These are phyloP conservation scores for Ramaria sp. DNA, from an alignment of 768 basidiomycete genomes.

Conservation along the genomic window DNA sequence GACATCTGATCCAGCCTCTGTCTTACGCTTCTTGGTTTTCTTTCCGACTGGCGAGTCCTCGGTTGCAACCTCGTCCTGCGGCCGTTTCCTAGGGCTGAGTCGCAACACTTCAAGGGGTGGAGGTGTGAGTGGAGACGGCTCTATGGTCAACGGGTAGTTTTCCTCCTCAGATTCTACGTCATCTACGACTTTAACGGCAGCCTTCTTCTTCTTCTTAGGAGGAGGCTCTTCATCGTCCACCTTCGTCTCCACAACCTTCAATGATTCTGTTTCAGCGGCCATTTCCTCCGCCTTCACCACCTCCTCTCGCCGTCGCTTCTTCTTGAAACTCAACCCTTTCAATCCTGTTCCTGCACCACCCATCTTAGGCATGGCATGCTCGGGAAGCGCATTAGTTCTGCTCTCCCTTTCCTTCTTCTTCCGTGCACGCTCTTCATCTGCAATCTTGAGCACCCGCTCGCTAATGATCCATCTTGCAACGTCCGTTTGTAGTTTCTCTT, in stretches of 20 bases:
- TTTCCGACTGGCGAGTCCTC: background rate
- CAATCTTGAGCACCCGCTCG: conserved; percentile 39
- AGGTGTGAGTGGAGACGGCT: conserved; percentile 1
- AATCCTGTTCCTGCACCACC: conserved; percentile 11
- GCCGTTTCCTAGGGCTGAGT: background rate
- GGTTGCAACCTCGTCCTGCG: conserved; percentile 19
- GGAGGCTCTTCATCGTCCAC: conserved; percentile 13
- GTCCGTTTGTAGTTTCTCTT: conserved; percentile 48
- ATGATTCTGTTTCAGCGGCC: conserved; percentile 13
- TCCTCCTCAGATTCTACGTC: conserved; percentile 57
- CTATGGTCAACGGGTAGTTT: conserved; percentile 21
- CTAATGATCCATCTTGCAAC: conserved; percentile 51
- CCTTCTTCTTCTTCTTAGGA: conserved; percentile 14
- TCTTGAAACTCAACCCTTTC: conserved; percentile 15
- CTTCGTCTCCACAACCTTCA: conserved; percentile 10
- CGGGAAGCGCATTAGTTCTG: background rate
- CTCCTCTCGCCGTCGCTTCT: conserved; percentile 23
- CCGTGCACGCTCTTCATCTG: conserved; percentile 41
- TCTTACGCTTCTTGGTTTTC: conserved; percentile 9
- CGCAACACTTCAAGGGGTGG: background rate
- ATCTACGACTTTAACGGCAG: conserved; percentile 25
- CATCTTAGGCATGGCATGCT: conserved; percentile 6
- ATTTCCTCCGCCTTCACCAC: conserved; percentile 30
- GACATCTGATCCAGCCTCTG: background rate
- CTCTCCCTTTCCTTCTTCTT: conserved; percentile 15